Base-by-base conservation (phyloP, 129 eudicot species). In the Flaveria linearis region DNA sequence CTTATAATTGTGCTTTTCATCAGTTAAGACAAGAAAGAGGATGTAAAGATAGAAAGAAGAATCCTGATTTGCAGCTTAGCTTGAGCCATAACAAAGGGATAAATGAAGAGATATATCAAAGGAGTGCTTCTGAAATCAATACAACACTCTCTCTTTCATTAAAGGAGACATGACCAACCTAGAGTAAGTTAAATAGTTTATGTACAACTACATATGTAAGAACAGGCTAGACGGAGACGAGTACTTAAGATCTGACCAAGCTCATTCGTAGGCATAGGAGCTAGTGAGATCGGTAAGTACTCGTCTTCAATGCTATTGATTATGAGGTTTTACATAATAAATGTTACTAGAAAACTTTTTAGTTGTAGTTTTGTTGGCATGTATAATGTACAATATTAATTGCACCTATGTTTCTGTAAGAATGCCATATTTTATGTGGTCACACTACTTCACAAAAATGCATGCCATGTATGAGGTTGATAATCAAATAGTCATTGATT, bases 141-240 rank as follows among this genome's bases (percentile, higher is more conserved):
- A 85, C 97, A 5, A 80, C 69, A 84, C 92, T 91, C 16, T 91
- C 97, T 53, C 97, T 91, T 79, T 87, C 97, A 46, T 79, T 87
- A 18, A 78, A 84, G 42, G 83, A 76, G 61, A 79, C 82, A 52
- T 71, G 64, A 65, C 72, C 68, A 79, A 20, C 15, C 72, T 76
- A 77, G 79, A 50, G 46, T 61, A 70, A 55, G 53, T 58, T 76
- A 76, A 43, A 68, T 69, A 76, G 62, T 30, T 43, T 67, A 68
- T 60, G 55, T 71, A 79, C 22, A 36, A 17, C 52, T 69, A 65
- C 22, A 20, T 55, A 69, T 76, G 61, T 45, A 46, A 72, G 33
- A 30, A 4, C 25, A 76, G 71, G 78, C 79, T 52, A 55, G 68
- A 74, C 50, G 81, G 80, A 67, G 86, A 78, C 84, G 83, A 88